Conservation (phyloP, 768 basidiomycete genomes). For the Trametes cinnabarina region DNA sequence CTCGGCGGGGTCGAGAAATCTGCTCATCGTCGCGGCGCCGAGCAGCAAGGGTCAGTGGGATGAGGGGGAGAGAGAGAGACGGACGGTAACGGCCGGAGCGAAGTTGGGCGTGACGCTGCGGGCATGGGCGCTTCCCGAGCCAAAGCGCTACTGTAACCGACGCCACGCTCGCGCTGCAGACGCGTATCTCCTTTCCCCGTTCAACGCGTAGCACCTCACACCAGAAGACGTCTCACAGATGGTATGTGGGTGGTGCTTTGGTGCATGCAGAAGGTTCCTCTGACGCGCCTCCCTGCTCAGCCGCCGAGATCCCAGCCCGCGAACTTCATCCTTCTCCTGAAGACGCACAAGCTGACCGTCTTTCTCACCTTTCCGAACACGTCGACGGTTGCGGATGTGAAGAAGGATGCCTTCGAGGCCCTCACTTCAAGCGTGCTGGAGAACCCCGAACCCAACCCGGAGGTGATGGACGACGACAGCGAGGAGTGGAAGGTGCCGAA, state of each 20-base stretch:
- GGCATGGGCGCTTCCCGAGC: constrained; percentile 6
- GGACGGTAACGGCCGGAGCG: constrained; percentile 17
- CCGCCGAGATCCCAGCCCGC: constrained; percentile 57
- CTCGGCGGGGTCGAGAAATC: constrained; percentile 48
- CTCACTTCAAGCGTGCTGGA: constrained; percentile 48
- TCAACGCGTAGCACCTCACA: no score
- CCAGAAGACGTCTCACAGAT: no score
- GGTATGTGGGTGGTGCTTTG: not conserved
- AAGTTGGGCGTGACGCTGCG: constrained; percentile 8
- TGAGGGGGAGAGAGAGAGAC: constrained; percentile 9
- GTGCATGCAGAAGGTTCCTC: no score
- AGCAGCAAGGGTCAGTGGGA: not conserved
- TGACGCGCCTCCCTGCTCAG: constrained; percentile 22
- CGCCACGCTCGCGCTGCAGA: constrained; percentile 5
- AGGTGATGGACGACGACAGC: constrained; percentile 21
- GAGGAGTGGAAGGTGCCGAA: constrained; percentile 37
- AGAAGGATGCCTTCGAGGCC: constrained; percentile 61
- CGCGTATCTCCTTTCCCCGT: no score
- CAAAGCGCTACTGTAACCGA: not conserved
- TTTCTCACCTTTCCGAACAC: constrained; percentile 55
- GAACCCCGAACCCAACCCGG: constrained; percentile 17
- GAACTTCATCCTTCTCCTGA: constrained; percentile 65
- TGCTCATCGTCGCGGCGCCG: constrained; percentile 45
- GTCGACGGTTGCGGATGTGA: constrained; percentile 55
- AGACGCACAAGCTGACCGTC: constrained; percentile 70